Base-by-base conservation (phyloP, 2,329 filamentous ascomycete species). In the Pyricularia sp. region DNA sequence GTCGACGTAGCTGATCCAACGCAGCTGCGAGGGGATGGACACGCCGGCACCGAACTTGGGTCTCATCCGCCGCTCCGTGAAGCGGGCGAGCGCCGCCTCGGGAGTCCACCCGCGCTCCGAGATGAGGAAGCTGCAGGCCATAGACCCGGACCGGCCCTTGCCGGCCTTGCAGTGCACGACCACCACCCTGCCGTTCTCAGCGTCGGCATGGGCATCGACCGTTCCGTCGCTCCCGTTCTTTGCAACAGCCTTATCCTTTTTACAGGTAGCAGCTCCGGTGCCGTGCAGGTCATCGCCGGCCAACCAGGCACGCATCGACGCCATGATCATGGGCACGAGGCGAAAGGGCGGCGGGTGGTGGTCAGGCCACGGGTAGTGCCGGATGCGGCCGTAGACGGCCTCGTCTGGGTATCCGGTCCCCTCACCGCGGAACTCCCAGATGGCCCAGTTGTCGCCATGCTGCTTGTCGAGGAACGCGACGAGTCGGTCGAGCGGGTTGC, bases 81-180 rank as follows among this genome's bases (percentile, higher is more conserved):
- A 88, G 20, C 85, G 78, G 1, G 80, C 81, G 9, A 88, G 80
- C 0, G 86, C 86, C 68, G 86, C 79, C 70, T 85, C 80, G 0
- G 82, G 77, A 26, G 78, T 81, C 86, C 85, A 88, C 0, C 85
- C 86, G 75, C 95, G 91, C 76, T 98, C 92, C 9, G 91, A 89
- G 74, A 99, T 95, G 69, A 99, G 82, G 77, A 97, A 98, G 73
- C 91, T 92, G 79, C 92, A 97, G 33, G 90, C 90, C 74, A 93
- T 88, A 0, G 93, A 97, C 4, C 95, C 95, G 72, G 92, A 97
- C 67, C 95, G 85, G 1, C 95, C 95, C 79, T 99, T 99, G 2
- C 95, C 95, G 0, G 95, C 95, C 77, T 98, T 98, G 82, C 95
- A 98, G 79, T 99, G 95, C 9, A 98, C 93, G 7, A 98, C 94